These are phyloP conservation scores for Raffaelea deltoideospora DNA, from an alignment of 2,329 filamentous ascomycete species.

Conservation along the genomic window DNA sequence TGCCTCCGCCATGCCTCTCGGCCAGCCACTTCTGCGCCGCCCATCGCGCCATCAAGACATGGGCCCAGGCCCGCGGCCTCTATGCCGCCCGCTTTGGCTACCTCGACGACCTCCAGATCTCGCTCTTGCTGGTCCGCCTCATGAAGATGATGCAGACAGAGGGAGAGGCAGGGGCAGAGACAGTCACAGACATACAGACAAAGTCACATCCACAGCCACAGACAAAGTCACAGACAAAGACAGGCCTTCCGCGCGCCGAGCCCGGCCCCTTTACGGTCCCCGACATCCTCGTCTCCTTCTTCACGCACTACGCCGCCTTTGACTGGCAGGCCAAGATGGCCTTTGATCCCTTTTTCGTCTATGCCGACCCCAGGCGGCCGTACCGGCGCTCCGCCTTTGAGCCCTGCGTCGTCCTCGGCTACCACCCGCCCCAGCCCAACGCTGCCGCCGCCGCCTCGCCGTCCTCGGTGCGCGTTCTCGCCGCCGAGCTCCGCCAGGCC, in stretches of 20 bases:
- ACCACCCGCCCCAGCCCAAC: constrained; percentile 46
- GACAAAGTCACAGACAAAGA: too few relatives aligned
- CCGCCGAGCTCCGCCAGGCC: constrained; percentile 34
- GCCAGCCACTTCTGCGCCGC: constrained; percentile 37
- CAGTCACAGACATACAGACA: too few relatives aligned
- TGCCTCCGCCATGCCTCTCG: constrained; percentile 13
- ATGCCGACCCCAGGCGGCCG: constrained; percentile 20
- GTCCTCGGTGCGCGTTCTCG: constrained; percentile 35
- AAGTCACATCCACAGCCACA: too few relatives aligned
- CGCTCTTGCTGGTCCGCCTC: constrained; percentile 43
- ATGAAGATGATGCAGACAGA: constrained; percentile 32
- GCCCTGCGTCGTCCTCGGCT: constrained; percentile 47
- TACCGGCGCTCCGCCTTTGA: constrained; percentile 43
- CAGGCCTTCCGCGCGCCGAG: too few relatives aligned
- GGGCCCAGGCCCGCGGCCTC: constrained; percentile 46
- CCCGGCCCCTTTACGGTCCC: constrained; percentile 17
- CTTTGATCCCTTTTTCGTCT: constrained; percentile 47
- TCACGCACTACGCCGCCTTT: constrained; percentile 44
- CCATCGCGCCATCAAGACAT: constrained; percentile 44
- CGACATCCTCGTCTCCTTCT: constrained; percentile 44
- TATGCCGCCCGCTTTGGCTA: constrained; percentile 52
- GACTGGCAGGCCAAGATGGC: constrained; percentile 40
- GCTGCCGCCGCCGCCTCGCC: constrained; percentile 37
- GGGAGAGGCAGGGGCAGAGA: too few relatives aligned
- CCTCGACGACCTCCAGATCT: constrained; percentile 49